Percentiles rank a stretch among this genome's conserved stretches.
Evolutionary conservation across 345 rosid species (phyloP).

Genomic region (Adansonia digitata): DNA sequence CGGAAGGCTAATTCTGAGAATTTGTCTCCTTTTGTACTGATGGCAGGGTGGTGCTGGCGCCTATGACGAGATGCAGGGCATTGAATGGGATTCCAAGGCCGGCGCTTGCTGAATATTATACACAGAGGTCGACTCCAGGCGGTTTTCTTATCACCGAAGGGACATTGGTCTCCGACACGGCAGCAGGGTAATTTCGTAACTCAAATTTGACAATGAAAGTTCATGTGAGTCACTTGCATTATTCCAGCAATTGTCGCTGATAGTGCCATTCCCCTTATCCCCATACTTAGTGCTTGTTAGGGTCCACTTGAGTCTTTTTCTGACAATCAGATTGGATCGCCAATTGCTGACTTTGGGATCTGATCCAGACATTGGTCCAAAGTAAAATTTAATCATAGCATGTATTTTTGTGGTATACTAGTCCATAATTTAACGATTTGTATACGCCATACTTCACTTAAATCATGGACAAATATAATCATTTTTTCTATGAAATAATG

Average conservation of each 20-base stretch:
- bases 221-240: background rate
- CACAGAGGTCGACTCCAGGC: constrained; percentile 72
- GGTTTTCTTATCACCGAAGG: constrained; percentile 81
- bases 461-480: background rate
- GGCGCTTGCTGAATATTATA: constrained; percentile 61
- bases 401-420: background rate
- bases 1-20: background rate
- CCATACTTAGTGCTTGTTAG: too few species aligned
- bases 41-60: constrained; percentile 77
- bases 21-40: background rate
- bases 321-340: background rate
- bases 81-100: constrained; percentile 55
- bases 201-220: background rate
- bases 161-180: constrained; percentile 52
- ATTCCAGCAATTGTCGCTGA: background rate
- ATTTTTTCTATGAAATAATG: background rate
- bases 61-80: constrained; percentile 68
- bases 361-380: background rate
- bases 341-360: background rate
- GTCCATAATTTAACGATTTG: too few species aligned
- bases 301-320: too few species aligned
- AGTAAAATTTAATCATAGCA: background rate
- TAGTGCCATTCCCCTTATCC: too few species aligned
- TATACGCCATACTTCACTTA: too few species aligned
- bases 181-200: constrained; percentile 54